Evolutionary conservation across 1,284 basidiomycete genomes (phyloP).

Genomic region (Amylostereum areolatum): DNA sequence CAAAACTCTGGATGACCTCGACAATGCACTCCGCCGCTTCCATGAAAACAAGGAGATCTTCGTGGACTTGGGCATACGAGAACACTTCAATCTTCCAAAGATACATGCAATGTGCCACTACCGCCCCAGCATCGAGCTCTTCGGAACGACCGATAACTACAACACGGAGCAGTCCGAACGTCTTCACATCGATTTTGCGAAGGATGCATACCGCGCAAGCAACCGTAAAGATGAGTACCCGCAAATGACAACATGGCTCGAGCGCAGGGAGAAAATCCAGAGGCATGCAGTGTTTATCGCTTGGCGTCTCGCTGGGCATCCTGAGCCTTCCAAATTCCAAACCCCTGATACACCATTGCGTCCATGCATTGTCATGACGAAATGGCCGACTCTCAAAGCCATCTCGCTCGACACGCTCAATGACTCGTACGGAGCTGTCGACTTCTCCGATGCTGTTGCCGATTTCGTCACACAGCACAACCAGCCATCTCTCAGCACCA

Average conservation of each 20-base stretch:
- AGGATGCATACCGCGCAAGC: conserved; percentile 24
- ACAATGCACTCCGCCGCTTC: conserved; percentile 11
- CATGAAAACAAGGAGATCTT: conserved; percentile 20
- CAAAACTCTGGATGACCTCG: conserved; percentile 13
- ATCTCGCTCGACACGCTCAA: no score
- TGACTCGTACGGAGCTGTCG: no score
- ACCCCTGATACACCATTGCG: no score
- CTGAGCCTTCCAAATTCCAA: no score
- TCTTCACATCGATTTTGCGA: conserved; percentile 27
- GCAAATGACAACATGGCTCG: conserved; percentile 30
- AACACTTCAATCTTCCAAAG: conserved; percentile 3
- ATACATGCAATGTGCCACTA: conserved; percentile 26
- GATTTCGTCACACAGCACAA: no score
- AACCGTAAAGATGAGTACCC: conserved; percentile 23
- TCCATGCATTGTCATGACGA: no score
- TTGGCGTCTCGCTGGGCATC: neutral
- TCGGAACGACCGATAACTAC: conserved; percentile 24
- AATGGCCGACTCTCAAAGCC: no score
- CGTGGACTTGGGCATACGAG: conserved; percentile 13
- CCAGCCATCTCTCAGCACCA: no score
- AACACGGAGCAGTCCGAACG: conserved; percentile 27
- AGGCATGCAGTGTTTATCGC: neutral
- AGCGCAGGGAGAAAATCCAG: conserved; percentile 20
- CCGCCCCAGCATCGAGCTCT: conserved; percentile 16
- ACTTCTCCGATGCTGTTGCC: no score